Base-by-base conservation (phyloP, 257 asterid species). In the Fraxinus americana region DNA sequence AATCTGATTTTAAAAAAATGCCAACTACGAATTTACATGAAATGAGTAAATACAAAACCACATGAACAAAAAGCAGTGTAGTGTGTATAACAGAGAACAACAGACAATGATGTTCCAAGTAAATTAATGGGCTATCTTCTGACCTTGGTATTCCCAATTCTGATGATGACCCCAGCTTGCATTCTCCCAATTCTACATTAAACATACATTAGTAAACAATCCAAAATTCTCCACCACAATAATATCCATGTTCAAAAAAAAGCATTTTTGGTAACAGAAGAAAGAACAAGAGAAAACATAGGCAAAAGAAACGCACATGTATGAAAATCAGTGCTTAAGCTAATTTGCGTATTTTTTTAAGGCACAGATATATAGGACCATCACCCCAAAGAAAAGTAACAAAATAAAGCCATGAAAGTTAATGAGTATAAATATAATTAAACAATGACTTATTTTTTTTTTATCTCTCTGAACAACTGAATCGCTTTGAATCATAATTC, bases 111-210 rank as follows among this genome's bases (percentile, higher is more conserved):
- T 41, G 48, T 41, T 41, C 48, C 29, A 79, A 65, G 71, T n/a
- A 32, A 67, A 70, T 68, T n/a, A 79, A 68, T 73, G 77, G 79
- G 65, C 77, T 67, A 67, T 80, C 59, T 52, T 83, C 92, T 81
- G 75, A 94, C 97, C 88, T 88, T 88, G 91, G 88, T 89, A 87
- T 75, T 89, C 91, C 97, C 94, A 89, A 82, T 76, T 87, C 80
- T 91, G 99, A 48, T 87, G 96, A 78, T 87, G 98, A 83, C 81
- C 88, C 99, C 96, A 91, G 85, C 78, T 86, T 82, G 92, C 88
- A 81, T 74, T 89, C 54, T 90, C 96, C 94, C 90, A 84, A n/a
- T 89, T 97, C 99, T 94, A 80, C 88, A 83, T 75, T 34, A 80
- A 79, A 71, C 61, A 75, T 19, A 50, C 10, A 61, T 5, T 34